These are phyloP conservation scores for Parachlorella kessleri DNA, from an alignment of 139 green algal genomes.

Conservation along the genomic window DNA sequence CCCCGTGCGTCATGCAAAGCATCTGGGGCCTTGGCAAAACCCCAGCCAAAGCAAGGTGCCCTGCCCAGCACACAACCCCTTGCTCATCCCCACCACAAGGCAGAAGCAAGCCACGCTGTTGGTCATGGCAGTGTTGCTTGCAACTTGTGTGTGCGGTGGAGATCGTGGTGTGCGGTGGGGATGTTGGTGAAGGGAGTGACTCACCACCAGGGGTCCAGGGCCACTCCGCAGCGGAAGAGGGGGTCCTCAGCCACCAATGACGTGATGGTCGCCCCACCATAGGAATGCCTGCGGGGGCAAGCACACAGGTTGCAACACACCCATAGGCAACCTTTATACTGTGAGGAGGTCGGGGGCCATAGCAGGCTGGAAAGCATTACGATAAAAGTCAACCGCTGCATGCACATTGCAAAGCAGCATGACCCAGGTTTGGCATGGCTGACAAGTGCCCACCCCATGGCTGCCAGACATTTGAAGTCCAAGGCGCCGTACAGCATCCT, in stretches of 20 bases:
- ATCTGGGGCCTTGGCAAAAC: too few species aligned
- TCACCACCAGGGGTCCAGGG: constrained; percentile 70
- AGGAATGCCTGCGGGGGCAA: constrained; percentile 39
- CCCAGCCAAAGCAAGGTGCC: too few species aligned
- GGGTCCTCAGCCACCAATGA: constrained; percentile 43
- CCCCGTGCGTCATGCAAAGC: too few species aligned
- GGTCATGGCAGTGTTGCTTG: too few species aligned
- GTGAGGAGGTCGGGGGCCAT: too few species aligned
- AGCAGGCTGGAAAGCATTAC: too few species aligned
- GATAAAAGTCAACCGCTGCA: background rate
- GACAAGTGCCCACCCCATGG: constrained; percentile 43
- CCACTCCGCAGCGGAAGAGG: constrained; percentile 39
- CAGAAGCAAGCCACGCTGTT: too few species aligned
- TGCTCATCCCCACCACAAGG: too few species aligned
- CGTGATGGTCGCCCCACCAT: constrained; percentile 64
- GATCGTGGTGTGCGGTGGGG: too few species aligned
- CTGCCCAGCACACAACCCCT: too few species aligned
- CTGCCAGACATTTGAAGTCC: constrained; percentile 44
- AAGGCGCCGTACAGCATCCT: constrained; percentile 41
- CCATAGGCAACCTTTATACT: background rate
- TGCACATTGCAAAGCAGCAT: background rate
- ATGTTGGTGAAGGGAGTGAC: too few species aligned
- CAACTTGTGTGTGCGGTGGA: too few species aligned
- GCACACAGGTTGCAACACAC: background rate
- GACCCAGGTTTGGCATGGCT: background rate